Evolutionary conservation across 192 early-diverging fungal species (phyloP).

Genomic region (Thamnidium elegans): DNA sequence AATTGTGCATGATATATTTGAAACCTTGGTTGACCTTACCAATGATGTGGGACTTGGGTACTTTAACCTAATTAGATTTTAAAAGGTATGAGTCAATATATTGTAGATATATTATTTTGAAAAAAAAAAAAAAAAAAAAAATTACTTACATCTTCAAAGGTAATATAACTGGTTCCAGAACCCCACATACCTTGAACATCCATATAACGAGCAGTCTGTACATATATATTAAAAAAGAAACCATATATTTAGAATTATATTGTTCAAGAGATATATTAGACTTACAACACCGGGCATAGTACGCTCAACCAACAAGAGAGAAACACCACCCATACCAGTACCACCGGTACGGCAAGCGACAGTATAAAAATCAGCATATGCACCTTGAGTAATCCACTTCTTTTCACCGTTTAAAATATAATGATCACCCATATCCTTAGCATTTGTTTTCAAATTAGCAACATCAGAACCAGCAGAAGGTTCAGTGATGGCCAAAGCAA

Average conservation of each 20-base stretch:
- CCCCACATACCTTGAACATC: conserved; percentile 92
- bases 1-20: conserved; percentile 94
- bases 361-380: conserved; percentile 91
- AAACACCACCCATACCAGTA: conserved; percentile 82
- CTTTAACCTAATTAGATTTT: conserved; percentile 25
- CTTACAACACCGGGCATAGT: conserved; percentile 71
- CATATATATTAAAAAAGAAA: too few relatives aligned
- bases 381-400: conserved; percentile 99
- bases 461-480: conserved; percentile 78
- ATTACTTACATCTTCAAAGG: conserved; percentile 72
- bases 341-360: conserved; percentile 74
- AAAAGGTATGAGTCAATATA: neutral
- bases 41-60: conserved; percentile 63
- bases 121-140: neutral
- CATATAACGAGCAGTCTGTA: conserved; percentile 72
- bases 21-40: conserved; percentile 78
- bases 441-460: conserved; percentile 67
- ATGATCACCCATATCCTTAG: conserved; percentile 70
- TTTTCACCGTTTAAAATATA: conserved; percentile 85
- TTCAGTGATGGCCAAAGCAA: conserved; percentile 78
- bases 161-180: conserved; percentile 84
- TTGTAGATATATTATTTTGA: neutral
- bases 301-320: conserved; percentile 85
- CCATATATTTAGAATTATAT: too few relatives aligned
- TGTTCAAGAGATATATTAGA: too few relatives aligned